Conservation (phyloP, 2,329 filamentous ascomycete species). For the Hypoxylon rubiginosum region DNA sequence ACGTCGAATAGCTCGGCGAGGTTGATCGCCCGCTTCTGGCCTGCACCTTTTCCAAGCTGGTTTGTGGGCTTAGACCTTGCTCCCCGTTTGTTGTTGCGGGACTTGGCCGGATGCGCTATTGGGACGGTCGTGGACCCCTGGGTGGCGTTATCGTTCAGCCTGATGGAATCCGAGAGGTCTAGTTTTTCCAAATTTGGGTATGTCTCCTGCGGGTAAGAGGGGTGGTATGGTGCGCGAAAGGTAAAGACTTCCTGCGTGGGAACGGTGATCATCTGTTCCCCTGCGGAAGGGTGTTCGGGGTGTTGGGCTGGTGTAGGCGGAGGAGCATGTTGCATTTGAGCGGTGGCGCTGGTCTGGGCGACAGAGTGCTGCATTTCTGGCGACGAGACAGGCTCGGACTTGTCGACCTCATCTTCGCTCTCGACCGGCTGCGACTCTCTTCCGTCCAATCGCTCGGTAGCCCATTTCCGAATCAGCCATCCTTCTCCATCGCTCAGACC, state of each 20-base stretch:
- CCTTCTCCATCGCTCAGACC: conserved; percentile 85
- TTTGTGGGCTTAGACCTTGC: conserved; percentile 48
- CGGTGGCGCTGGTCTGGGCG: conserved; percentile 49
- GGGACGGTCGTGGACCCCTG: conserved; percentile 49
- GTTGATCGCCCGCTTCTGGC: conserved; percentile 79
- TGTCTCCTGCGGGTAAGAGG: conserved; percentile 66
- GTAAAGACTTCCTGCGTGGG: conserved; percentile 75
- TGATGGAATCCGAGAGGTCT: conserved; percentile 66
- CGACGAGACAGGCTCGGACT: conserved; percentile 70
- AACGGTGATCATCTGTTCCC: conserved; percentile 58
- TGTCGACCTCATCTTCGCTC: conserved; percentile 78
- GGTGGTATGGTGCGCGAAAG: conserved; percentile 72
- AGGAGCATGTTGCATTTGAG: conserved; percentile 54
- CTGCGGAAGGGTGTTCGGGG: conserved; percentile 34
- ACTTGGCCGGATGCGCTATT: conserved; percentile 49
- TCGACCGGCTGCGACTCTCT: conserved; percentile 70
- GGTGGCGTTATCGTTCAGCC: conserved; percentile 56
- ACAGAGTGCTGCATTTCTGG: conserved; percentile 68
- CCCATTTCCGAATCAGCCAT: conserved; percentile 72
- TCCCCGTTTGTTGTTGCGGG: conserved; percentile 43
- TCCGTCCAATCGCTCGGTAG: conserved; percentile 77
- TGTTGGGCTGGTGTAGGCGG: conserved; percentile 48
- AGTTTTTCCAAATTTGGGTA: conserved; percentile 73
- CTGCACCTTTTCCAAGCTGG: conserved; percentile 73
- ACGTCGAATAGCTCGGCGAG: conserved; percentile 82